These are phyloP conservation scores for Aspergillus piperis DNA, from an alignment of 2,329 filamentous ascomycete genomes.

Conservation along the genomic window DNA sequence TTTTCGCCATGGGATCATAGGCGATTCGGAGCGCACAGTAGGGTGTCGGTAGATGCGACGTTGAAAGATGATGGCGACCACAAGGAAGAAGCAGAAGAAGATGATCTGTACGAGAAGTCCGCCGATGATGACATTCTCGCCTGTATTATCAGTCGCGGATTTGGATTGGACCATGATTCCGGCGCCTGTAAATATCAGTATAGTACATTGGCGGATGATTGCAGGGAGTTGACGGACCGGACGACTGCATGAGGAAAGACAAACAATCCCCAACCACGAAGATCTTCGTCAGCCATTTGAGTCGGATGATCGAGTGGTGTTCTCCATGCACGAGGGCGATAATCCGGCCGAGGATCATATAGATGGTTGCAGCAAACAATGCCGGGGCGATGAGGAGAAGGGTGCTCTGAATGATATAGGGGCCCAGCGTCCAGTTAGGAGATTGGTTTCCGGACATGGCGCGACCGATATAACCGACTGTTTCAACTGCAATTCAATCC, in stretches of 20 bases:
- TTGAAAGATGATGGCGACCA: constrained; percentile 20
- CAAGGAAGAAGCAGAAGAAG: constrained; percentile 22
- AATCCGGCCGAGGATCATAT: constrained; percentile 52
- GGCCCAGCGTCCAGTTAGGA: constrained; percentile 12
- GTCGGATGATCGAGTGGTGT: constrained; percentile 44
- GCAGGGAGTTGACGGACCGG: constrained; percentile 11
- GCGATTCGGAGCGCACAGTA: constrained; percentile 9
- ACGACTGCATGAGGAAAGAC: constrained; percentile 48
- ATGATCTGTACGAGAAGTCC: constrained; percentile 23
- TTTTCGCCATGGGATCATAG: constrained; percentile 9
- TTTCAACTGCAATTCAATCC: constrained; percentile 6
- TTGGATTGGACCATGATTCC: constrained; percentile 14
- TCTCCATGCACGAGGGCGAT: constrained; percentile 44
- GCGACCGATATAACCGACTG: constrained; percentile 13
- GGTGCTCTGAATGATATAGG: constrained; percentile 11
- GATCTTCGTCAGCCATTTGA: constrained; percentile 48
- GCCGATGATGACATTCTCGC: constrained; percentile 19
- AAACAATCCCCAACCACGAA: constrained; percentile 53
- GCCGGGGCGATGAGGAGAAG: constrained; percentile 47
- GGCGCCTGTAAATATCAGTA: neutral
- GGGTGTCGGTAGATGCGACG: constrained; percentile 14
- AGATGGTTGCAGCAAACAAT: constrained; percentile 53
- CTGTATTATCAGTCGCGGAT: constrained; percentile 6
- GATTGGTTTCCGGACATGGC: constrained; percentile 10
- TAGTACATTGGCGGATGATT: neutral